Evolutionary conservation across 1,284 basidiomycete species (phyloP), one percentile per base, ranked within the genome.

Genomic region (Gymnopus androsaceus): DNA sequence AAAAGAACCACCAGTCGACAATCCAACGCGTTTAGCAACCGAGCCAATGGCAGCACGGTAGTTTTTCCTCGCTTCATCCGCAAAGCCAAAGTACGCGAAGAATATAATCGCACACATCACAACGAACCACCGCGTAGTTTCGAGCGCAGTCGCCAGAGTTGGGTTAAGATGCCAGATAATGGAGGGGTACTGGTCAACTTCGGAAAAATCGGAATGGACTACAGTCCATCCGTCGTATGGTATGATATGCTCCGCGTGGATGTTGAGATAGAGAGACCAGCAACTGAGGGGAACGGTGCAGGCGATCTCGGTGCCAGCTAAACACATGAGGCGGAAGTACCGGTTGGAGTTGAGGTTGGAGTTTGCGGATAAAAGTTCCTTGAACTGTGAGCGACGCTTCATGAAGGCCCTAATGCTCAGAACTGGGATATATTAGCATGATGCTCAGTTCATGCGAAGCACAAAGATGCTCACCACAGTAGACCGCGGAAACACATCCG

Each of bases 181-280:
- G 14, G 70, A 56, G 6, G 72, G 72, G 49, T 70, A 51, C 46
- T 69, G 65, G 15, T 63, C 67, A 31, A 75, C 66, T 38, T 65
- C 58, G 38, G 61, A 63, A 58, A 71, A 75, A 61, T 69, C 56
- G 40, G 56, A 70, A 30, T 72, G 71, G 0, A 79, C 80, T 59
- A 80, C 68, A 0, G 59, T 74, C 84, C 85, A 88, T 40, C 68
- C 75, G 28, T 72, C 67, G 79, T 82, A 88, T 0, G 81, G 77
- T 0, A 61, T 31, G 2, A 82, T 49, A 14, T 41, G 41, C 23
- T 28, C 21, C 2, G 40, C 12, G 2, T 25, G 37, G 19, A 67
- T 59, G 46, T 72, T 64, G 45, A 68, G 38, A 28, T 59, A 60
- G 21, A 75, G 52, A n/a, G 46, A 51, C 42, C 47, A 66, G 19